These are phyloP conservation scores for Bromus sterilis DNA, from an alignment of 176 grass and related monocot genomes.

Conservation along the genomic window DNA sequence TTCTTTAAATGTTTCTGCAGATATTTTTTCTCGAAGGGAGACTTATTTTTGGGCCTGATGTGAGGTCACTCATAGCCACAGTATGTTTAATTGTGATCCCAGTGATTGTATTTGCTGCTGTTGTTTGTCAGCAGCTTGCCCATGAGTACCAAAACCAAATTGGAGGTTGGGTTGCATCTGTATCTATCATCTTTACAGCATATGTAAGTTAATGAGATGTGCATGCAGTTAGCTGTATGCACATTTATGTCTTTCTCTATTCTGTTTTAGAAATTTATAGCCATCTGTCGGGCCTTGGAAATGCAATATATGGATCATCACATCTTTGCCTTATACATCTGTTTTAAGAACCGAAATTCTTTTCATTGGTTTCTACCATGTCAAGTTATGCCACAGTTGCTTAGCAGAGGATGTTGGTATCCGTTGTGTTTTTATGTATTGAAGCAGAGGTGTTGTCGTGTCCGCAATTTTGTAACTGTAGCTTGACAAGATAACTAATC, in stretches of 20 bases:
- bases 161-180: constrained; percentile 38
- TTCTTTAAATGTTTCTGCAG: constrained; percentile 30
- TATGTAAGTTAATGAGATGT: constrained; percentile 50
- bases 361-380: background rate
- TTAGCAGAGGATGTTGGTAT: background rate
- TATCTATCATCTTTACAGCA: constrained; percentile 42
- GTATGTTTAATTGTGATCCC: constrained; percentile 57
- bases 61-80: constrained; percentile 53
- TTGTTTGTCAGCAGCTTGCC: constrained; percentile 42
- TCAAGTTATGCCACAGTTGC: background rate
- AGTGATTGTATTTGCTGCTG: constrained; percentile 48
- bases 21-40: constrained; percentile 72
- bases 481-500: background rate
- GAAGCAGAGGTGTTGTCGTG: background rate
- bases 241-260: background rate
- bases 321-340: background rate
- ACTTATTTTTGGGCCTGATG: constrained; percentile 80
- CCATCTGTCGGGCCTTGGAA: background rate
- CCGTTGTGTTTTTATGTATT: background rate
- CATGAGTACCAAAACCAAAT: constrained; percentile 42
- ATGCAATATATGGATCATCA: background rate
- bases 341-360: background rate
- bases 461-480: background rate
- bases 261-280: background rate
- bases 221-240: background rate